Conservation (phyloP, 2,329 filamentous ascomycete genomes). For the Helotiales sp. region DNA sequence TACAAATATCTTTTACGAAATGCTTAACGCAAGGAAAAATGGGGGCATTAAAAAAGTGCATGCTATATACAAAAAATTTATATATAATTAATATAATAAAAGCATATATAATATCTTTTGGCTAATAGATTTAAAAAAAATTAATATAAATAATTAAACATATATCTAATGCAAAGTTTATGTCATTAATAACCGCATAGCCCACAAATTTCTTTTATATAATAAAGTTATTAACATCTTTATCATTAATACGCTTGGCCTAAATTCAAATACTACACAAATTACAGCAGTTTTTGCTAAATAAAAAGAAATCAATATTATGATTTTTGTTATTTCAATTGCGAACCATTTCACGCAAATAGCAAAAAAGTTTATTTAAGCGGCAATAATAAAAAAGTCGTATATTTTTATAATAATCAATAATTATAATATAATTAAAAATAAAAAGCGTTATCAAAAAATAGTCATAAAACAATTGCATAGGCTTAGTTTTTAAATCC, state of each 20-base stretch:
- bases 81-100: constrained; percentile 89
- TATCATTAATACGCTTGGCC: constrained; percentile 91
- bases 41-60: constrained; percentile 92
- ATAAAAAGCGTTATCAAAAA: constrained; percentile 89
- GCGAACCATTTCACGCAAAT: constrained; percentile 98
- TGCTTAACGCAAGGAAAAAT: constrained; percentile 90
- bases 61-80: constrained; percentile 79
- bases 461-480: constrained; percentile 90
- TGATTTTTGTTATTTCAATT: constrained; percentile 96
- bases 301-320: constrained; percentile 98
- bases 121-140: constrained; percentile 79
- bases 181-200: constrained; percentile 83
- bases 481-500: constrained; percentile 84
- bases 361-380: constrained; percentile 94
- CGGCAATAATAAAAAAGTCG: constrained; percentile 93
- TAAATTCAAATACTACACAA: constrained; percentile 95
- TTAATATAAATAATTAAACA: constrained; percentile 84
- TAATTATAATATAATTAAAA: constrained; percentile 92
- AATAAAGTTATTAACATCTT: constrained; percentile 98
- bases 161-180: constrained; percentile 98
- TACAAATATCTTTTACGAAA: constrained; percentile 97
- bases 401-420: constrained; percentile 99
- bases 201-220: constrained; percentile 92
- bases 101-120: constrained; percentile 89
- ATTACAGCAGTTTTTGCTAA: constrained; percentile 96